Evolutionary conservation across 2,329 filamentous ascomycete genomes (phyloP).

Genomic region (Penicillium freii): DNA sequence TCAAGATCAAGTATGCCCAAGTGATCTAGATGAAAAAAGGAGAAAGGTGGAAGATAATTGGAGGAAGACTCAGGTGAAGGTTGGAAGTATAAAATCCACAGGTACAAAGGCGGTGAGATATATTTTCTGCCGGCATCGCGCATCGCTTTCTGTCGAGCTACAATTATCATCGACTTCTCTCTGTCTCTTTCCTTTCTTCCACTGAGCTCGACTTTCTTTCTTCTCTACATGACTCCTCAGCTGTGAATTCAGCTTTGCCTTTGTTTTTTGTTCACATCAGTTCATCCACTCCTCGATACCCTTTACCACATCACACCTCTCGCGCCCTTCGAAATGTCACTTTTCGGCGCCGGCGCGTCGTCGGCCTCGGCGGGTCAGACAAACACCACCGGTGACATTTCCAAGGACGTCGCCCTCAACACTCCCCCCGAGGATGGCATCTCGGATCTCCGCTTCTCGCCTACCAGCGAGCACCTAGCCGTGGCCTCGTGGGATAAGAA

Average conservation of each 20-base stretch:
- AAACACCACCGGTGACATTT: conserved; percentile 84
- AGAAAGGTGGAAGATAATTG: background rate
- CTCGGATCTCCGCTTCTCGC: conserved; percentile 81
- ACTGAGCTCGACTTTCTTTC: conserved; percentile 3
- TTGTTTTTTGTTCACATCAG: background rate
- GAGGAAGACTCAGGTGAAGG: background rate
- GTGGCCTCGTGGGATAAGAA: conserved; percentile 97
- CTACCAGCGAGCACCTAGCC: conserved; percentile 74
- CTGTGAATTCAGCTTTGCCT: background rate
- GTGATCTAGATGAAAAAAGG: background rate
- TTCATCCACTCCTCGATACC: background rate
- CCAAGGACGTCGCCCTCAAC: conserved; percentile 77
- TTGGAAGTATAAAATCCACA: background rate
- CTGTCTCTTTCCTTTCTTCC: background rate
- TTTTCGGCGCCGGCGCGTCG: conserved; percentile 56
- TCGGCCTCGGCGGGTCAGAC: conserved; percentile 52
- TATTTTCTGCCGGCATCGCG: conserved; percentile 9
- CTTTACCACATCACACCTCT: conserved; percentile 5
- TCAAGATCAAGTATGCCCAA: background rate
- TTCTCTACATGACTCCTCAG: background rate
- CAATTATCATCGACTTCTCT: conserved; percentile 6
- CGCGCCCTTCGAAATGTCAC: conserved; percentile 37
- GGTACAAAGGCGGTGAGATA: conserved; percentile 1
- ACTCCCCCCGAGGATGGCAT: conserved; percentile 85
- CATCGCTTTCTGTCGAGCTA: conserved; percentile 11